Base-by-base conservation (phyloP, 2,329 filamentous ascomycete species). In the Cordyceps cicadae region DNA sequence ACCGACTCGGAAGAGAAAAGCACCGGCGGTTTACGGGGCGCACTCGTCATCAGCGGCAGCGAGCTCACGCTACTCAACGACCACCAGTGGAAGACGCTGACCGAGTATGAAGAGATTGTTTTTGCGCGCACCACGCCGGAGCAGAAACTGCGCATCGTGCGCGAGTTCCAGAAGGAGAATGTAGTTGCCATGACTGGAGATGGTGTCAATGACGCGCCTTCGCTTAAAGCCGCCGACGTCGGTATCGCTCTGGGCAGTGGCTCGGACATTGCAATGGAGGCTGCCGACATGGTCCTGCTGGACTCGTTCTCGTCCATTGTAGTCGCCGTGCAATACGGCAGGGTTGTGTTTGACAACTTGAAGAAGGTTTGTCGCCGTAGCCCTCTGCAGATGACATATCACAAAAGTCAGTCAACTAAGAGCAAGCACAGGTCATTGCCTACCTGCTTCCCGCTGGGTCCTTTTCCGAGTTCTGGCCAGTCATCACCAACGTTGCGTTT, bases 171-270 rank as follows among this genome's bases (percentile, higher is more conserved):
- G 68, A 72, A 78, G 9, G 77, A 81, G 68, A 87, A 65, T 72
- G 87, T 89, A 1, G 84, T 95, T 0, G 90, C 86, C 45, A 94
- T 95, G 84, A 89, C 92, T 2, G 91, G 90, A 43, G 90, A 95
- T 66, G 90, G 91, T 19, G 90, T 93, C 66, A 95, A 95, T 67
- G 91, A 96, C 68, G 88, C 90, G 0, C 90, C 90, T 0, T 90
- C 90, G 2, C 81, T 96, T 4, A 85, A 88, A 2, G 86, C 86
- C 0, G 89, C 91, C 17, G 90, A 96, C 66, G 85, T 95, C 1
- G 89, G 89, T 61, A 93, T 96, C 63, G 88, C 90, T 1, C 85
- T 95, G 66, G 89, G 88, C 1, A 87, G 85, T 0, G 90, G 90
- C 5, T 90, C 87, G 0, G 91, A 95, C 69, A 88, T 95, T 41